These are phyloP conservation scores for Talaromyces islandicus DNA, from an alignment of 2,329 filamentous ascomycete genomes.

Conservation along the genomic window DNA sequence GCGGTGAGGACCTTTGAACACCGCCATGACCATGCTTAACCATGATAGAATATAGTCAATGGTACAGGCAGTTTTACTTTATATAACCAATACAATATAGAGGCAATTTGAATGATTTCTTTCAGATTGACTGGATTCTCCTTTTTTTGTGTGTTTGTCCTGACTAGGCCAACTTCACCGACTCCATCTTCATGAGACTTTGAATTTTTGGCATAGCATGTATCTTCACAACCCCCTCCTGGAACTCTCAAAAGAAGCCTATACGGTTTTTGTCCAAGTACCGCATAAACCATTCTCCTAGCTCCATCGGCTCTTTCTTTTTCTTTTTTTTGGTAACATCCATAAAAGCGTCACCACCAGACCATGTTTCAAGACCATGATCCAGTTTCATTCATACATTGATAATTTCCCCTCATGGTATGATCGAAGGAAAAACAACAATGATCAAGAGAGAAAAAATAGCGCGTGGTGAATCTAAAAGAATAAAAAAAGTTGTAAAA, in stretches of 20 bases:
- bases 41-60: too few species aligned
- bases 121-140: not conserved
- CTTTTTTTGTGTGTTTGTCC: not conserved
- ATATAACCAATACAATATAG: not conserved
- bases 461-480: not conserved
- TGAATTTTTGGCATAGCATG: constrained; percentile 1
- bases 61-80: not conserved
- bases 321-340: not conserved
- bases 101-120: not conserved
- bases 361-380: not conserved
- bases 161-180: not conserved
- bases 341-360: not conserved
- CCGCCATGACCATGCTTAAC: not conserved
- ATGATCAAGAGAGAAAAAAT: constrained; percentile 1
- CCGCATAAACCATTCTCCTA: not conserved
- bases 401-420: not conserved
- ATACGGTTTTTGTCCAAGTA: not conserved
- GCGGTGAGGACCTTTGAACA: constrained; percentile 5
- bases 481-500: not conserved
- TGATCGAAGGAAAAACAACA: constrained; percentile 2
- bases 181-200: not conserved
- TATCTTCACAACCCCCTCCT: not conserved
- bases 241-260: not conserved
- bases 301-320: not conserved
- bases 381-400: constrained; percentile 1